phyloP scores from a whole-genome alignment of 371 early-diverging fungal species.

The Mortierella sp. region DNA sequence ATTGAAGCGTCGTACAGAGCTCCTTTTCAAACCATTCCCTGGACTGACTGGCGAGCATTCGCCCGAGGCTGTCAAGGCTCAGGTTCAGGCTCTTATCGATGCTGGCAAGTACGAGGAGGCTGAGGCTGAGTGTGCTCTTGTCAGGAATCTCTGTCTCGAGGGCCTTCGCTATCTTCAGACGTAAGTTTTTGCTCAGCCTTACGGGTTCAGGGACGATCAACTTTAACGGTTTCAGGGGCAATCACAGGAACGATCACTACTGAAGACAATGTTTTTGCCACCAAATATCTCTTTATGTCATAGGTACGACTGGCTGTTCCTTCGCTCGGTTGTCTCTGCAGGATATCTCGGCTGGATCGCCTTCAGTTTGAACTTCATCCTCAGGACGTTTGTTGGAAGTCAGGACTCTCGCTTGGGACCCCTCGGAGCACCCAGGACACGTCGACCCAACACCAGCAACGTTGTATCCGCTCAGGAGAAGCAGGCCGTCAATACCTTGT shows the following conservation, averaged over 20 bases:
- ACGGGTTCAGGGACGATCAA: too few species aligned
- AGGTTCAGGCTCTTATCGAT: conserved; percentile 75
- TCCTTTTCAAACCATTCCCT: conserved; percentile 83
- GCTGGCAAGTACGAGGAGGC: conserved; percentile 73
- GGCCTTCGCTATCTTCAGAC: conserved; percentile 96
- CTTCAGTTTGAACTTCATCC: conserved; percentile 83
- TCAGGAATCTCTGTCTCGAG: conserved; percentile 77
- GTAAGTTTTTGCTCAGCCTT: conserved; percentile 46
- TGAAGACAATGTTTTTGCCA: neutral
- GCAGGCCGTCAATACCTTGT: conserved; percentile 55
- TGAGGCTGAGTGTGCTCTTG: conserved; percentile 67
- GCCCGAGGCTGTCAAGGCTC: conserved; percentile 64
- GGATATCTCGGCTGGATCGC: conserved; percentile 97
- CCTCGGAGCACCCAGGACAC: conserved; percentile 17
- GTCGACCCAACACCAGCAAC: neutral
- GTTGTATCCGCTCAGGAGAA: conserved; percentile 17
- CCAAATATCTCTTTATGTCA: neutral
- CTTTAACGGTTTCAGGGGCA: neutral
- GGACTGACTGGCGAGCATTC: conserved; percentile 65
- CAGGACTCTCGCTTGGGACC: conserved; percentile 31
- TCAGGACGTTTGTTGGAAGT: conserved; percentile 55
- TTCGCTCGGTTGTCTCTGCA: conserved; percentile 83
- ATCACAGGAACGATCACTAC: neutral
- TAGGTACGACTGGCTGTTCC: conserved; percentile 93
- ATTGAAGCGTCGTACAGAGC: conserved; percentile 78